Conservation (phyloP, 148 eudicot genomes). For the Chenopodium quinoa region DNA sequence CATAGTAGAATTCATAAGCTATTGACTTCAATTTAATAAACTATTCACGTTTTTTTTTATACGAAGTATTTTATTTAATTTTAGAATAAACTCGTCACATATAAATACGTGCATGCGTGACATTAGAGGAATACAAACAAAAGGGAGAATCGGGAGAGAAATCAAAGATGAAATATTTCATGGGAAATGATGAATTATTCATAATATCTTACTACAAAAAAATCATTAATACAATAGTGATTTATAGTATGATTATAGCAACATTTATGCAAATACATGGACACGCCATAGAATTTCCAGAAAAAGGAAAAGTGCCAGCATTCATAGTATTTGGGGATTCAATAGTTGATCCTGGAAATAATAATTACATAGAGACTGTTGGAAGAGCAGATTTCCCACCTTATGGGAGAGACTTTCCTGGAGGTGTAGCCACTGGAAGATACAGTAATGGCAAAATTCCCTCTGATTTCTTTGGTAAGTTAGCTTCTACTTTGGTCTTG, state of each 20-base stretch:
- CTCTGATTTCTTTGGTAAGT: conserved; percentile 34
- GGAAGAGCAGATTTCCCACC: conserved; percentile 64
- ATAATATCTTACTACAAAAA: background rate
- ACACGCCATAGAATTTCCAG: background rate
- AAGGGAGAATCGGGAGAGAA: background rate
- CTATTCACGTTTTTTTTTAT: background rate
- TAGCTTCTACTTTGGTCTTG: background rate
- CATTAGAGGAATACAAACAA: background rate
- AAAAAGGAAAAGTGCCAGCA: conserved; percentile 40
- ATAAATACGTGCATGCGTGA: background rate
- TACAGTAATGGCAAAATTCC: conserved; percentile 38
- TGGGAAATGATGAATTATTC: background rate
- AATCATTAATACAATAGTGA: background rate
- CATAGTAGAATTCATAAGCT: background rate
- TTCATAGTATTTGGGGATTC: conserved; percentile 80
- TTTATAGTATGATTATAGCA: background rate
- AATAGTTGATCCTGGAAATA: conserved; percentile 74
- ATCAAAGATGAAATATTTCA: background rate
- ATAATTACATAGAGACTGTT: conserved; percentile 50
- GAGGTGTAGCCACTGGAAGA: conserved; percentile 34
- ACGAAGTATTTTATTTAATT: too few relatives aligned
- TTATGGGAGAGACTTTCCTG: conserved; percentile 41
- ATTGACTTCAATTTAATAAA: background rate
- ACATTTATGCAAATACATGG: background rate
- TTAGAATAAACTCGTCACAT: background rate